Evolutionary conservation across 73 alveolate genomes (phyloP), one percentile per base, ranked within the genome.

Genomic region (Uronychia setigera): DNA sequence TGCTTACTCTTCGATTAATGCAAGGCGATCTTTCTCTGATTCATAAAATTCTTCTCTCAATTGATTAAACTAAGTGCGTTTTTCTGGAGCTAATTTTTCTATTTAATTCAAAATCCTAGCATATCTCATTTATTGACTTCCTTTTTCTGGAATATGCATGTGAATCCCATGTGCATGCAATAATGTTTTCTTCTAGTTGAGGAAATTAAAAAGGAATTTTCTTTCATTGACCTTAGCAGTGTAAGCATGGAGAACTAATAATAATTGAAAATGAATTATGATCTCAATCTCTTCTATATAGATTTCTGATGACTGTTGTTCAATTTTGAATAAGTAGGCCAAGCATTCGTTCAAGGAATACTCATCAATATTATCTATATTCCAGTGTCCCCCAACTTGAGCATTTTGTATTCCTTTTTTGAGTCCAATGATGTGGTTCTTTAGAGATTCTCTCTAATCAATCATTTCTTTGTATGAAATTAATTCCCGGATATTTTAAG

Each of bases 281-380:
- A 88, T 79, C 59, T 91, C 94, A 29, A 92, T 34, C 87, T 92
- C 97, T 59, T 84, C 92, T 29, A 83, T 35, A 77, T 87, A 92
- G 0, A 79, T 82, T 46, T 81, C 58, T 32, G 87, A 84, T 0
- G 60, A 35, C 30, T 81, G 84, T 28, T 78, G 74, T 79, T 92
- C 94, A 26, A 82, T 31, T 26, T 76, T 59, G 57, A 82, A 88
- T 0, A 86, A 77, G 57, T 88, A 87, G 31, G 89, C 79, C n/a
- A 46, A 31, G 75, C 81, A 33, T 14, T 58, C 93, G 28, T 86
- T 25, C 26, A 57, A 31, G 13, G 87, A 76, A 1, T 74, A 13
- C 35, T 34, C 59, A 32, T 87, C 90, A 46, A 78, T 87, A 30
- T 59, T 26, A 31, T 74, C 57, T 27, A 19, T 58, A n/a, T 78